Percentiles rank a stretch among this genome's conserved stretches.
phyloP scores from a whole-genome alignment of 129 eudicot species.

The Smallanthus sonchifolius region DNA sequence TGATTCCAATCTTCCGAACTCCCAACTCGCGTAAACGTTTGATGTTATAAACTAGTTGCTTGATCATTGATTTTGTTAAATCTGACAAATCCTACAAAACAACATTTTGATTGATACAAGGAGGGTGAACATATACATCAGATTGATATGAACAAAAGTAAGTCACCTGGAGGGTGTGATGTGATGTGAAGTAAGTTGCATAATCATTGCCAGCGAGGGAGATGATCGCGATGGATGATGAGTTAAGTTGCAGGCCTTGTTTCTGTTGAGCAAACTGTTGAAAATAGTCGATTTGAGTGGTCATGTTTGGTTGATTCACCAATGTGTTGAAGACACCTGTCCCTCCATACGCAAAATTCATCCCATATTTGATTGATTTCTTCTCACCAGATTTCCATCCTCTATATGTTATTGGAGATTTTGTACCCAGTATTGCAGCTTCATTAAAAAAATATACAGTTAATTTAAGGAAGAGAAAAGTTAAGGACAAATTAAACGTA shows the following conservation, averaged over 20 bases:
- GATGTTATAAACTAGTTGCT: conserved; percentile 42
- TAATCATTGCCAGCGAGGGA: conserved; percentile 77
- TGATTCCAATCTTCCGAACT: conserved; percentile 47
- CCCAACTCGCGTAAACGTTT: conserved; percentile 49
- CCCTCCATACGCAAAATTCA: conserved; percentile 89
- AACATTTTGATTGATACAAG: background rate
- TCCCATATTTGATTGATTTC: conserved; percentile 34
- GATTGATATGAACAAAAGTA: background rate
- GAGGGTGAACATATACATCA: no score
- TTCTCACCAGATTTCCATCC: conserved; percentile 36
- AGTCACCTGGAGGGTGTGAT: conserved; percentile 48
- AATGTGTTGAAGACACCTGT: conserved; percentile 73
- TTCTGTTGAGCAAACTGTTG: conserved; percentile 42
- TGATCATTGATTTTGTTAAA: conserved; percentile 43
- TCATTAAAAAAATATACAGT: conserved; percentile 9
- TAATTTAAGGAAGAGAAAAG: background rate
- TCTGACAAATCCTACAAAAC: conserved; percentile 32
- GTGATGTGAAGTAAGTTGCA: conserved; percentile 44
- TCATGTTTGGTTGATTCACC: conserved; percentile 67
- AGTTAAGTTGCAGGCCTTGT: conserved; percentile 15
- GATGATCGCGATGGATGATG: conserved; percentile 56
- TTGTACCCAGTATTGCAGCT: conserved; percentile 52
- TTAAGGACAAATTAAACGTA: background rate
- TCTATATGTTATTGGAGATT: conserved; percentile 49
- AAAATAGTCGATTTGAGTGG: conserved; percentile 60